Conservation (phyloP, 441 rosid species). For the Arabidopsis hybrid region DNA sequence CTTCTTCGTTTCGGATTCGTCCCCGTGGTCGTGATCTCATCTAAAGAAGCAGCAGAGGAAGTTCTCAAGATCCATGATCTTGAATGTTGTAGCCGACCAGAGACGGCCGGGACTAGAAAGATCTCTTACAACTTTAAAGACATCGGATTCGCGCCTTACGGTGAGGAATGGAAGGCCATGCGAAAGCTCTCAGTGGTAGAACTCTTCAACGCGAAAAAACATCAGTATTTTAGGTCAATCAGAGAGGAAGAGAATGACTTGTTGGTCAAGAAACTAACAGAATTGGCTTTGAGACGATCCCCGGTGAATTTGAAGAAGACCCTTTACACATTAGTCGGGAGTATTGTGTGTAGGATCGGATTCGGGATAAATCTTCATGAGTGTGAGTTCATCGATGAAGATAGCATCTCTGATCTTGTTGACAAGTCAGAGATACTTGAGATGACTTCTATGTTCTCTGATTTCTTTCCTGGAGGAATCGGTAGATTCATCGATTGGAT, state of each 20-base stretch:
- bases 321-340: conserved; percentile 42
- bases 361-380: conserved; percentile 47
- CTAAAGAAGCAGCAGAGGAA: conserved; percentile 47
- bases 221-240: conserved; percentile 48
- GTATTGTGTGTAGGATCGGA: conserved; percentile 44
- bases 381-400: conserved; percentile 36
- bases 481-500: conserved; percentile 59
- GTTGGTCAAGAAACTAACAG: conserved; percentile 42
- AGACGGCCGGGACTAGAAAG: conserved; percentile 38
- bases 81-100: conserved; percentile 48
- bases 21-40: conserved; percentile 50
- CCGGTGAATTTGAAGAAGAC: conserved; percentile 50
- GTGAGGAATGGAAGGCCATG: conserved; percentile 53
- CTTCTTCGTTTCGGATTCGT: conserved; percentile 43
- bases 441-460: conserved; percentile 25
- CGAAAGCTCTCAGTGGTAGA: conserved; percentile 51
- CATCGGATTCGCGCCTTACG: conserved; percentile 55
- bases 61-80: conserved; percentile 49
- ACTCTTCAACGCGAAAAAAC: conserved; percentile 54
- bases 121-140: conserved; percentile 55
- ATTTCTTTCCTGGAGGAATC: conserved; percentile 49
- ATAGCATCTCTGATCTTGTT: conserved; percentile 22
- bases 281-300: conserved; percentile 30
- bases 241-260: conserved; percentile 54
- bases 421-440: conserved; percentile 40